A percentile compares a stretch with the other conserved stretches of the same genome.
phyloP scores from a whole-genome alignment of 129 eudicot species.

The Rutidosis leptorrhynchoides region DNA sequence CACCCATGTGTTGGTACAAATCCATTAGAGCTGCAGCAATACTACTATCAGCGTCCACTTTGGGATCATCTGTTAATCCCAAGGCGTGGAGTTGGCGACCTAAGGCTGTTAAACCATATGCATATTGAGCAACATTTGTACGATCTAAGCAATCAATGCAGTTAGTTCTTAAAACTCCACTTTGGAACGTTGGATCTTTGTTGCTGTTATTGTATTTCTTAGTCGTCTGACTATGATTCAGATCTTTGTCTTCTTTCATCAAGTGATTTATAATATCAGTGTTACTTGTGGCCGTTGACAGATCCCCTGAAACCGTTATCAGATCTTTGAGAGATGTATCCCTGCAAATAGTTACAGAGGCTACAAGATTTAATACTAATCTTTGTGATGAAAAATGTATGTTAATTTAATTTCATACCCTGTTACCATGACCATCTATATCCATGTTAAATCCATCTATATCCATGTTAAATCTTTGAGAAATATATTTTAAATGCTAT shows the following conservation, averaged over 20 bases:
- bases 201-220: constrained; percentile 34
- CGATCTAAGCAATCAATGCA: constrained; percentile 97
- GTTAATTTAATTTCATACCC: constrained; percentile 1
- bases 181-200: constrained; percentile 64
- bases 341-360: constrained; percentile 40
- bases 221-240: constrained; percentile 29
- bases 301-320: constrained; percentile 64
- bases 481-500: not conserved
- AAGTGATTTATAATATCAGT: constrained; percentile 35
- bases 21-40: constrained; percentile 93
- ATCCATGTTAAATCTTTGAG: not conserved
- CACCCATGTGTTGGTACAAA: constrained; percentile 96
- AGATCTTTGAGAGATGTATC: constrained; percentile 79
- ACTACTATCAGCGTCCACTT: constrained; percentile 84
- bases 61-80: constrained; percentile 70
- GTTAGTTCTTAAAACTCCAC: constrained; percentile 90
- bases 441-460: constrained; percentile 2
- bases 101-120: constrained; percentile 85
- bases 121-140: constrained; percentile 98
- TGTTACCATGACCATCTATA: constrained; percentile 1
- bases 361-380: constrained; percentile 1
- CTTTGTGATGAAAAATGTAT: constrained; percentile 2
- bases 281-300: constrained; percentile 46
- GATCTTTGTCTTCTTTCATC: constrained; percentile 49
- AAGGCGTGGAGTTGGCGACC: constrained; percentile 90